These are phyloP conservation scores for Clavispora asparagi DNA, from an alignment of 805 yeast species.

Conservation along the genomic window DNA sequence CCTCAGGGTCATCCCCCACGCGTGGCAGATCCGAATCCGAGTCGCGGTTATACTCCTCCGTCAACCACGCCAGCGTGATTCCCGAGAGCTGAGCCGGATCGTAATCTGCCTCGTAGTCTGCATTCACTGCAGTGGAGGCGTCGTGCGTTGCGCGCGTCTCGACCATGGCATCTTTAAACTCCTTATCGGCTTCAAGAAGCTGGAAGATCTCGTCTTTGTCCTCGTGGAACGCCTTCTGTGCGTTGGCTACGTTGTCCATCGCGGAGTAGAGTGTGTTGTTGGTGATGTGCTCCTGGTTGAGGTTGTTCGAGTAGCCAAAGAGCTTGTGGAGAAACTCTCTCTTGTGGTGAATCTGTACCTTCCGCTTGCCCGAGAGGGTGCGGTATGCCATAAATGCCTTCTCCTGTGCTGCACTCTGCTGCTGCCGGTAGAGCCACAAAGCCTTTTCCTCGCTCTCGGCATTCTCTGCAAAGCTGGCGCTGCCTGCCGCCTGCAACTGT, in stretches of 20 bases:
- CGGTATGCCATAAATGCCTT: constrained; percentile 28
- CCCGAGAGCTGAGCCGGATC: constrained; percentile 23
- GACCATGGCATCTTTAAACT: constrained; percentile 19
- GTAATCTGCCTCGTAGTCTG: constrained; percentile 13
- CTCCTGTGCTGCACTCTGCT: constrained; percentile 29
- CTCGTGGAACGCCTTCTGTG: constrained; percentile 36
- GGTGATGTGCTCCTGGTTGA: constrained; percentile 37
- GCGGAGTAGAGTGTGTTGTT: constrained; percentile 37
- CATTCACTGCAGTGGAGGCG: constrained; percentile 2
- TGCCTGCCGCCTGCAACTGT: constrained; percentile 6
- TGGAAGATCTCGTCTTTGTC: constrained; percentile 35
- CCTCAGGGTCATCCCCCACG: constrained; percentile 11
- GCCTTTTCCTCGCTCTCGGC: constrained; percentile 21
- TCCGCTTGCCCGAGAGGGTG: constrained; percentile 30
- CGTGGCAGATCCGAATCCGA: background rate
- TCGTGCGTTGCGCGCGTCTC: constrained; percentile 16
- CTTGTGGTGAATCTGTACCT: constrained; percentile 36
- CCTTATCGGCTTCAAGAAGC: constrained; percentile 30
- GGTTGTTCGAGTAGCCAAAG: constrained; percentile 34
- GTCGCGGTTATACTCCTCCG: constrained; percentile 15
- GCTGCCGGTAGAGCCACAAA: constrained; percentile 25
- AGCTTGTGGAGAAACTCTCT: constrained; percentile 33
- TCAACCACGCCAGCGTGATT: constrained; percentile 18
- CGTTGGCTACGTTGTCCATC: constrained; percentile 30
- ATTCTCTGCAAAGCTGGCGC: constrained; percentile 2